Evolutionary conservation across 371 early-diverging fungal genomes (phyloP).

Genomic region (Mortierella sp.): DNA sequence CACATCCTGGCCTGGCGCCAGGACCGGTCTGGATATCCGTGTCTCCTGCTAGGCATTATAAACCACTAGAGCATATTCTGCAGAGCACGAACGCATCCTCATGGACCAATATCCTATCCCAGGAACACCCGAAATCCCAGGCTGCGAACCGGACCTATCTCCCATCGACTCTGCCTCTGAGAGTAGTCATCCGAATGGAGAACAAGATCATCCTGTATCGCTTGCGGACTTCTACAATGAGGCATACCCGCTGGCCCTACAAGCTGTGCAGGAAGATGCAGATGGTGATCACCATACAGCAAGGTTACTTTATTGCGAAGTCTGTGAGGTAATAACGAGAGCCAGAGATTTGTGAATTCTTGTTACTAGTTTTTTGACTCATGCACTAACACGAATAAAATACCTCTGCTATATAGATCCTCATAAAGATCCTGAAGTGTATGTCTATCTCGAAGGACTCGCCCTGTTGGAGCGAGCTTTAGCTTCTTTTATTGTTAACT

Average conservation of each 20-base stretch:
- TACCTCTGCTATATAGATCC: too few relatives aligned
- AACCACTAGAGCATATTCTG: neutral
- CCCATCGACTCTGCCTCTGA: slow-evolving; percentile 17
- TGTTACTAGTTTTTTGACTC: neutral
- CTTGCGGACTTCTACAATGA: slow-evolving; percentile 56
- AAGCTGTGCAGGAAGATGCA: slow-evolving; percentile 64
- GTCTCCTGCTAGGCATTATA: too few relatives aligned
- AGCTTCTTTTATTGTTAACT: neutral
- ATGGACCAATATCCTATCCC: slow-evolving; percentile 34
- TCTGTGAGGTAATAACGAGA: slow-evolving; percentile 58
- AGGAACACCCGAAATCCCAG: slow-evolving; percentile 22
- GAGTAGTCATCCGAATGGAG: neutral
- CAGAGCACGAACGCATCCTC: neutral
- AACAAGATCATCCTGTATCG: neutral
- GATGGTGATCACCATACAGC: slow-evolving; percentile 61
- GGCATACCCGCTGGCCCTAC: slow-evolving; percentile 60
- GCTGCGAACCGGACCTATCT: slow-evolving; percentile 26
- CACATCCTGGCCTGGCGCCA: too few relatives aligned
- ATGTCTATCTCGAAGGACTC: neutral
- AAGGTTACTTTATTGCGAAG: slow-evolving; percentile 57
- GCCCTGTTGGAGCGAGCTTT: too few relatives aligned
- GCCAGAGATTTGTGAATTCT: too few relatives aligned
- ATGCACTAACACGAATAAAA: neutral
- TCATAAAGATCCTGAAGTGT: slow-evolving; percentile 23
- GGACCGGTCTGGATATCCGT: too few relatives aligned